Evolutionary conservation across 2,329 filamentous ascomycete genomes (phyloP), one percentile per base, ranked within the genome.

Genomic region (Cephalotrichum gorgonifer): DNA sequence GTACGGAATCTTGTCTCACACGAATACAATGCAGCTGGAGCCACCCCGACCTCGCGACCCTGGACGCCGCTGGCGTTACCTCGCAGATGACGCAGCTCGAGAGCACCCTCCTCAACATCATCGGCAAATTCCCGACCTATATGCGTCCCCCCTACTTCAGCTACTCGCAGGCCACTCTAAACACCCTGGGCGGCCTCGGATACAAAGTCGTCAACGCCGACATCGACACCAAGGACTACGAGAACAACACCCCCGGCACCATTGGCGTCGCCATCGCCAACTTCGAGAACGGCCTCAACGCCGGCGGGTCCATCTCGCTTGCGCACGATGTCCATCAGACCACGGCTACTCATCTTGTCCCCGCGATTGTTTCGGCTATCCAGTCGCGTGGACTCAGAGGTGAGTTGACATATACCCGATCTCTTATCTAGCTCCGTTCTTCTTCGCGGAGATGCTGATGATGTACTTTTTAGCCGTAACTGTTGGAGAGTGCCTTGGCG

Each of bases 171-270:
- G 57, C 50, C 6, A 68, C 67, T 52, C 57, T 64, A 39, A 53
- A 55, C 3, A 57, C 64, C 27, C 55, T 72, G 55, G 57, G 54
- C 3, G 54, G 54, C 23, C 58, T 79, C 26, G 74, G 72, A 38
- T 81, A 81, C 60, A 75, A 80, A 56, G 60, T 79, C 53, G 66
- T 74, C 51, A 75, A 74, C 56, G 76, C 74, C 54, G 73, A 79
- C 56, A 61, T 81, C 12, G 78, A 83, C 58, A 82, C 79, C 15
- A 74, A 79, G 53, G 79, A 82, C 61, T 81, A 77, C 57, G 65
- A 75, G 55, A 72, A 78, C 54, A 67, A 72, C 50, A 64, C 63
- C 8, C 67, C 75, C 2, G 61, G 70, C 39, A 67, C 70, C 53
- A 78, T 80, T 54, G 63, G 69, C 51, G 58, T 64, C 26, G 71